Base-by-base conservation (phyloP, 2,329 filamentous ascomycete genomes). In the Curvularia spicifera region DNA sequence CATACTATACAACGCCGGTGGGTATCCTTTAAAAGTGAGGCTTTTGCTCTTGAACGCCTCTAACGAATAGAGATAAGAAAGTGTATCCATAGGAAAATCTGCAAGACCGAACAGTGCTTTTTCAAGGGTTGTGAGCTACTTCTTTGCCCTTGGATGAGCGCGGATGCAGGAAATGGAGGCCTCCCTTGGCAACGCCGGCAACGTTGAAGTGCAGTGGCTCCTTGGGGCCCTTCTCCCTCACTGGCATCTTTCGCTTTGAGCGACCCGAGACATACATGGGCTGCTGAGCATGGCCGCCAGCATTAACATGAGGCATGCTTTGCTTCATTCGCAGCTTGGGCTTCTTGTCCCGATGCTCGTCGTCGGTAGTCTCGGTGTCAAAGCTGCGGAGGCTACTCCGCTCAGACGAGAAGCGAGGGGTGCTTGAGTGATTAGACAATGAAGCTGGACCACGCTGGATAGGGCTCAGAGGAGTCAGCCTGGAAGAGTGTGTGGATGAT, bases 171-270 rank as follows among this genome's bases (percentile, higher is more conserved):
- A 76, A 58, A 5, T 65, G 65, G 3, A 74, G 73, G 8, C 73
- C 67, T 67, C 73, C 75, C 47, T 72, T 76, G 20, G 73, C 59
- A 4, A 76, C 72, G 51, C 72, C 75, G 7, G 69, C 66, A n/a
- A 76, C 73, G 50, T 68, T 77, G 60, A 78, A 77, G 60, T 76
- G 76, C 4, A 78, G 63, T 26, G 76, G 76, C 56, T 78, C 76
- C 56, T 73, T 78, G 22, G 65, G 58, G 2, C 72, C 73, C 61
- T 78, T 78, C 51, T 76, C 73, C 22, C 71, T 66, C 4, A 75
- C 69, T 7, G 75, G 72, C 71, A 79, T 77, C 70, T 79, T 79
- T 35, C 77, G 67, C 65, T 79, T 79, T 10, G 76, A 76, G 20
- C 77, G 73, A 28, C 77, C 76, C 24, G 77, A 79, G 42, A 77